Evolutionary conservation across 208 protist species (phyloP), one percentile per base, ranked within the genome.

Genomic region (Acanthamoeba lenticulata): DNA sequence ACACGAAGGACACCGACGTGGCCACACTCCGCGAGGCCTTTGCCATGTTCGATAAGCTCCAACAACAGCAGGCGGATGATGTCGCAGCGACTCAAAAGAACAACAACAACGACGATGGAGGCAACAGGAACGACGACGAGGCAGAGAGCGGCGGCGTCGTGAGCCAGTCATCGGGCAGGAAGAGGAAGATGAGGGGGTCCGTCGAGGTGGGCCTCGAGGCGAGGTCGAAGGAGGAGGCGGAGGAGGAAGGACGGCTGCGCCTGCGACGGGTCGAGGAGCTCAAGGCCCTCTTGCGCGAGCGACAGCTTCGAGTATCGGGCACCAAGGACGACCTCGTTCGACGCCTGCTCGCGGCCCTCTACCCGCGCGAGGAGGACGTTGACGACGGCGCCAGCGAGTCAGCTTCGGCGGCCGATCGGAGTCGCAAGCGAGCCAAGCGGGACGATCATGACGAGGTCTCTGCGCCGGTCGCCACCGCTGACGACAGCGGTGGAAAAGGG

Each of bases 1-100:
- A 83, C 72, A 95, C 85, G 2, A 88, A 93, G 21, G 94, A 95
- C 15, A 92, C 94, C 3, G 92, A 49, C 29, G 60, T 62, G 34
- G 9, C 45, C 24, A n/a, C 1, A 32, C 34, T 96, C 17, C 45
- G 65, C 34, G 95, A 96, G 49, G 52, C 62, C 60, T 91, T 83
- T 74, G 36, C 45, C 40, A 45, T 86, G 72, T 36, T 57, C 32
- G 38, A 7, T 42, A 81, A 96, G 40, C 57, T 86, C 47, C 32
- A 90, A 29, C 21, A 94, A 19, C 24, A 95, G 74, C 13, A 79
- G 57, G 34, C 74, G 7, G 45, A 69, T 4, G 29, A 89, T n/a
- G n/a, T n/a, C n/a, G n/a, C n/a, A n/a, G n/a, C n/a, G n/a, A n/a
- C n/a, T n/a, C n/a, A n/a, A n/a, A n/a, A n/a, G n/a, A n/a, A n/a